phyloP scores from a whole-genome alignment of 805 yeast species.

The Candida gorgasii region DNA sequence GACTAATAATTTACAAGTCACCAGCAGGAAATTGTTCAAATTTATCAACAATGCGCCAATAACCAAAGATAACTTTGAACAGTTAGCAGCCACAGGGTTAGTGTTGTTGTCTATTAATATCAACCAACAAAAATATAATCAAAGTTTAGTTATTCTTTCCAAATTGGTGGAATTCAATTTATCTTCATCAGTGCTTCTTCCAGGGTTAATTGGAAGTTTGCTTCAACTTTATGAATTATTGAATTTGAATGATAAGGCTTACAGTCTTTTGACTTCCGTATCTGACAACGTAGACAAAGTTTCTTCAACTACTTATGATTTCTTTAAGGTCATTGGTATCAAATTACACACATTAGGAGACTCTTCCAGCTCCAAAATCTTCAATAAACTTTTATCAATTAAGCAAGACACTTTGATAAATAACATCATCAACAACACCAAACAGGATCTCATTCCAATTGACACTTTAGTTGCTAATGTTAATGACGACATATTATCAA shows the following conservation, averaged over 20 bases:
- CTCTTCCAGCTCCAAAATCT: constrained; percentile 19
- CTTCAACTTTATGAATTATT: constrained; percentile 50
- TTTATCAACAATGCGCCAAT: constrained; percentile 12
- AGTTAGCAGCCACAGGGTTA: constrained; percentile 27
- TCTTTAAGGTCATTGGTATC: constrained; percentile 32
- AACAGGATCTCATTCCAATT: constrained; percentile 20
- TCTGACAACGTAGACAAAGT: constrained; percentile 17
- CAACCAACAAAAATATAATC: constrained; percentile 25
- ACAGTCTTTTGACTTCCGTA: constrained; percentile 19
- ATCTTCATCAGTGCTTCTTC: constrained; percentile 29
- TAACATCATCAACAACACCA: constrained; percentile 21
- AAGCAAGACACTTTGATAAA: constrained; percentile 26
- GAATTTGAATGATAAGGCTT: constrained; percentile 35
- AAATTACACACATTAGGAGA: constrained; percentile 23
- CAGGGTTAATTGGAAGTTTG: constrained; percentile 53
- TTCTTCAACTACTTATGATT: constrained; percentile 22
- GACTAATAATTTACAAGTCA: constrained; percentile 15
- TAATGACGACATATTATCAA: constrained; percentile 32
- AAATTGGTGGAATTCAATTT: constrained; percentile 20
- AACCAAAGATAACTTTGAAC: constrained; percentile 13
- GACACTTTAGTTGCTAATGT: constrained; percentile 21
- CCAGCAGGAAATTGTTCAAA: constrained; percentile 25
- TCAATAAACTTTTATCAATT: constrained; percentile 21
- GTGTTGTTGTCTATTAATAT: constrained; percentile 29
- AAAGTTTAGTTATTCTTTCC: constrained; percentile 38